These are phyloP conservation scores for Cyberlindnera xylosilytica DNA, from an alignment of 805 yeast genomes.

Conservation along the genomic window DNA sequence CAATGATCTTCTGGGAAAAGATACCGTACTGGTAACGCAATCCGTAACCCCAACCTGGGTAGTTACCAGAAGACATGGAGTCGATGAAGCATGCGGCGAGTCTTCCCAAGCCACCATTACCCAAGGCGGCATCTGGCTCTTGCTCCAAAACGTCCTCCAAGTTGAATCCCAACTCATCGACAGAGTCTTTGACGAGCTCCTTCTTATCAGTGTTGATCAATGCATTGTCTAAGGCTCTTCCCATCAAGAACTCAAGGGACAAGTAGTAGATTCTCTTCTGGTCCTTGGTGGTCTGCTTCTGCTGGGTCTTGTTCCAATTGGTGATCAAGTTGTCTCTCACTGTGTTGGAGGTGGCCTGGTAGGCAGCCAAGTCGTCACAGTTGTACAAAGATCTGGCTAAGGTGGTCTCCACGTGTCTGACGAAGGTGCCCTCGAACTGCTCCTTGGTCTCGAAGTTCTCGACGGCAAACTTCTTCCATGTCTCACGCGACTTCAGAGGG, in stretches of 20 bases:
- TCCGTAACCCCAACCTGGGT: slow-evolving; percentile 97
- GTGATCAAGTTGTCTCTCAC: slow-evolving; percentile 76
- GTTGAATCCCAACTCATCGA: slow-evolving; percentile 77
- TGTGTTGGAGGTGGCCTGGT: slow-evolving; percentile 80
- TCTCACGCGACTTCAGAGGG: slow-evolving; percentile 71
- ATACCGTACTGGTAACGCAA: slow-evolving; percentile 91
- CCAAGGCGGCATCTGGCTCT: slow-evolving; percentile 93
- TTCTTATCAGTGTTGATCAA: slow-evolving; percentile 75
- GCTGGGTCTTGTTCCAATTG: slow-evolving; percentile 94
- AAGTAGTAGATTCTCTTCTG: slow-evolving; percentile 84
- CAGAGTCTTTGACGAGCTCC: slow-evolving; percentile 51
- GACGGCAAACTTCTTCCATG: slow-evolving; percentile 72
- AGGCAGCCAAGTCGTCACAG: slow-evolving; percentile 89
- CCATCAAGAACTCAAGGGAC: slow-evolving; percentile 89
- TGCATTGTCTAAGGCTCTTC: slow-evolving; percentile 93
- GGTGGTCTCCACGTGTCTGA: slow-evolving; percentile 85
- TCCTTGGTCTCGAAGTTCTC: slow-evolving; percentile 44
- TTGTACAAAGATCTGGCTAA: slow-evolving; percentile 90
- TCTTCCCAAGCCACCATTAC: slow-evolving; percentile 94
- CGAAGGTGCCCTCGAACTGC: slow-evolving; percentile 64
- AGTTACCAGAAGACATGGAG: slow-evolving; percentile 79
- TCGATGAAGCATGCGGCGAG: slow-evolving; percentile 93
- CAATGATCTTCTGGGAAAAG: slow-evolving; percentile 82
- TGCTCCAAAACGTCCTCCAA: slow-evolving; percentile 80
- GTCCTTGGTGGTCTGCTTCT: slow-evolving; percentile 76